phyloP scores from a whole-genome alignment of 2,329 filamentous ascomycete genomes.

The Paraconiothyrium brasiliense region DNA sequence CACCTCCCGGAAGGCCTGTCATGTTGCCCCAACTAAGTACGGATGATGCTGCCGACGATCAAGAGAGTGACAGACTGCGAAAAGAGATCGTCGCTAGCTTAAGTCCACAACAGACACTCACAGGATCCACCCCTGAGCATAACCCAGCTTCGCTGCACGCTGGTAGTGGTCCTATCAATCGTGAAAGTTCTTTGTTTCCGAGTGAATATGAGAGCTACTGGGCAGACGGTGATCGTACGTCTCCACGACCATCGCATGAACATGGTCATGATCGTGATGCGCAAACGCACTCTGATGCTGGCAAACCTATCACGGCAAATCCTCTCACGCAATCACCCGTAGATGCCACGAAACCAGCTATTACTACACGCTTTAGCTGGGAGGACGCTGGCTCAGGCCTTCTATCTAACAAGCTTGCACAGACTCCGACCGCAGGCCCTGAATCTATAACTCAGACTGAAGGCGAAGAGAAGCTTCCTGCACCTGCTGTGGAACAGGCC shows the following conservation, averaged over 20 bases:
- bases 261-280: conserved; percentile 22
- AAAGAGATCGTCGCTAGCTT: conserved; percentile 80
- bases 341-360: conserved; percentile 28
- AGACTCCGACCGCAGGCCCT: conserved; percentile 20
- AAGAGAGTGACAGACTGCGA: conserved; percentile 75
- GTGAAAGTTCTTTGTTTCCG: conserved; percentile 71
- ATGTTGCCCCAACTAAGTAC: conserved; percentile 56
- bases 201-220: conserved; percentile 76
- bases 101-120: conserved; percentile 47
- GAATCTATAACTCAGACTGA: conserved; percentile 23
- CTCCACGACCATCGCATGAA: conserved; percentile 44
- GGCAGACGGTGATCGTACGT: conserved; percentile 58
- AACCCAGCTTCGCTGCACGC: conserved; percentile 40
- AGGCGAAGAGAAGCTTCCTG: conserved; percentile 19
- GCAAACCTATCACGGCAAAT: conserved; percentile 19
- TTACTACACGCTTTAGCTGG: conserved; percentile 46
- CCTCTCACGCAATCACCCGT: conserved; percentile 22
- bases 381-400: conserved; percentile 31
- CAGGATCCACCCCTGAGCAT: conserved; percentile 27
- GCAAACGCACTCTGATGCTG: conserved; percentile 18
- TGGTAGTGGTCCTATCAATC: conserved; percentile 36
- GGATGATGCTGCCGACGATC: conserved; percentile 63
- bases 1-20: conserved; percentile 33
- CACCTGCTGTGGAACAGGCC: conserved; percentile 27
- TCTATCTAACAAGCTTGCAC: conserved; percentile 18